Base-by-base conservation (phyloP, 2,329 filamentous ascomycete species). In the Paraphaeosphaeria minitans region DNA sequence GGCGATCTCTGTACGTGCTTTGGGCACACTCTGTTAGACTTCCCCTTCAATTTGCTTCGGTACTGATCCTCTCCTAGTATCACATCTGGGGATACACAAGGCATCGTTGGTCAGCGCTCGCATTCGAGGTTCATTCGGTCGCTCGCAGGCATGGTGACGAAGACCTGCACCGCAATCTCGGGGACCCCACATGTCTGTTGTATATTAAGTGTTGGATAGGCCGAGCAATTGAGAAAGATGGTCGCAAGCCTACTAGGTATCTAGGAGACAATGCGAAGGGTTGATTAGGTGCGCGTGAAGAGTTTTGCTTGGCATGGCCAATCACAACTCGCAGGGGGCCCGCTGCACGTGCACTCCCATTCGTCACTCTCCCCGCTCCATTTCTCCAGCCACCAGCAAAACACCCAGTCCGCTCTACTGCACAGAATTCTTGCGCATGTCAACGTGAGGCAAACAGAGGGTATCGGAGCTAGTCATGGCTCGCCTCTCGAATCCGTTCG, bases 401-500 rank as follows among this genome's bases (percentile, higher is more conserved):
- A 52, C 47, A 46, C 43, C 27, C 43, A 22, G 21, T 41, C 22
- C 19, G 35, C 39, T 21, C 22, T 43, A 21, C 16, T 51, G 50
- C 39, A 43, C n/a, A 53, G 24, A 37, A 4, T 35, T 31, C 19
- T 24, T 35, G 14, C 37, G 50, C 39, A 53, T 29, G 50, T 24
- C 39, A n/a, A 22, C 21, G 50, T 53, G 51, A 53, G 51, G 51
- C 16, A 37, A 4, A 22, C 21, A 53, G 47, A 54, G 41, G 55
- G 57, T 59, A 45, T 53, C 47, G 35, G 54, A 51, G 63, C 61
- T 57, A 60, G 42, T 35, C 57, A 77, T 77, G 74, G 72, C 69
- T 62, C 74, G 72, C 58, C 33, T 70, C 46, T 67, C 69, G 47
- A 79, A 78, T 61, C 81, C 81, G 5, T 69, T 97, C 71, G 89